Percentiles rank a stretch among this genome's conserved stretches.
Conservation (phyloP, 352 stramenopile species). For the Pythium biforme region DNA sequence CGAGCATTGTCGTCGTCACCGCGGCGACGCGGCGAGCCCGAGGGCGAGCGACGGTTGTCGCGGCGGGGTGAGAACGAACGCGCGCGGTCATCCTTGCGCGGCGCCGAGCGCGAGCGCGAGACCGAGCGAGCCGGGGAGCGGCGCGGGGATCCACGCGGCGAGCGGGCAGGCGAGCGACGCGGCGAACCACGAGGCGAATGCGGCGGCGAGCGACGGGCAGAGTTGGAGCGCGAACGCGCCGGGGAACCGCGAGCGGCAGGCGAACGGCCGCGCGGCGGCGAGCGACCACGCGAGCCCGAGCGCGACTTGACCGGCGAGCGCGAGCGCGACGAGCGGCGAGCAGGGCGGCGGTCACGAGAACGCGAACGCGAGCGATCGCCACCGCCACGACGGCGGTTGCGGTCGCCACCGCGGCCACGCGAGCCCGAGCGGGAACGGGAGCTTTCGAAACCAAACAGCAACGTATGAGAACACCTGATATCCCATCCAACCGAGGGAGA, state of each 20-base stretch:
- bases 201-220: constrained; percentile 18
- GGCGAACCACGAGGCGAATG: constrained; percentile 33
- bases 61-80: constrained; percentile 52
- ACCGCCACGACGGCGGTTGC: constrained; percentile 19
- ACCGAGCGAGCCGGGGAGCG: constrained; percentile 43
- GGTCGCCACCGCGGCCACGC: constrained; percentile 23
- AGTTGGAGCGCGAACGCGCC: constrained; percentile 38
- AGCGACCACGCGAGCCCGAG: constrained; percentile 40
- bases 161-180: constrained; percentile 26
- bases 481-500: background rate
- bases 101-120: constrained; percentile 40
- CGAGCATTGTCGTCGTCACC: constrained; percentile 32
- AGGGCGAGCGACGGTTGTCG: constrained; percentile 54
- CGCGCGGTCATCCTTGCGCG: constrained; percentile 28
- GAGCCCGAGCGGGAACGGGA: constrained; percentile 55
- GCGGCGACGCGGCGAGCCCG: constrained; percentile 42
- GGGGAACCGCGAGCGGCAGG: constrained; percentile 35
- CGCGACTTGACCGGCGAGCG: constrained; percentile 40
- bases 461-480: background rate
- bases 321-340: constrained; percentile 23
- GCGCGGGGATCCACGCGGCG: constrained; percentile 39
- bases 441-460: constrained; percentile 1
- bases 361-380: constrained; percentile 39
- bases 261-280: constrained; percentile 27
- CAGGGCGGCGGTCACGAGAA: constrained; percentile 32